A percentile compares a stretch with the other conserved stretches of the same genome.
Evolutionary conservation across 31 red algal genomes (phyloP).

Genomic region (Bonnemaisonia californica): DNA sequence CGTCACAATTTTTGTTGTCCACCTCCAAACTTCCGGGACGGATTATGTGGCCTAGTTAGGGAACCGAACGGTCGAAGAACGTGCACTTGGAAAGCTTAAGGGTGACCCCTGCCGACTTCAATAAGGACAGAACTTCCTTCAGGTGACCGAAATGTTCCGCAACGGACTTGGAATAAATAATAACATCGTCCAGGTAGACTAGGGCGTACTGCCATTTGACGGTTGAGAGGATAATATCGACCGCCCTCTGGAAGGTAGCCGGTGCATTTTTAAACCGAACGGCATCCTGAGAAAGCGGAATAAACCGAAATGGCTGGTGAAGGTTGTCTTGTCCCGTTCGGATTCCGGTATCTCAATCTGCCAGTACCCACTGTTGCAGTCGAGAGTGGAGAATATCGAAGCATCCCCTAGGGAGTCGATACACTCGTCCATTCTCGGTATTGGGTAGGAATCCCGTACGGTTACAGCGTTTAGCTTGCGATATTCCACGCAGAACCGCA

Average conservation of each 20-base stretch:
- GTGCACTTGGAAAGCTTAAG: constrained; percentile 10
- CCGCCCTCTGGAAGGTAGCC: constrained; percentile 32
- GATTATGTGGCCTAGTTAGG: constrained; percentile 10
- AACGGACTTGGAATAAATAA: constrained; percentile 16
- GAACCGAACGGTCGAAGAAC: background rate
- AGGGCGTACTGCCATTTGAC: constrained; percentile 28
- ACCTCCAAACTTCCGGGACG: background rate
- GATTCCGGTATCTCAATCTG: constrained; percentile 22
- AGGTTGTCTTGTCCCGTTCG: background rate
- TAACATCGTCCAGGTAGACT: constrained; percentile 18
- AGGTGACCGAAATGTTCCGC: constrained; percentile 19
- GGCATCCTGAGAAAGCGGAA: constrained; percentile 33
- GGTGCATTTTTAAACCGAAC: constrained; percentile 37
- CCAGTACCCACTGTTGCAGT: constrained; percentile 38
- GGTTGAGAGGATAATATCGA: constrained; percentile 36
- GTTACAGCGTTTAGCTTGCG: constrained; percentile 29
- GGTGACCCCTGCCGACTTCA: constrained; percentile 9
- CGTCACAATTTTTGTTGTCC: too few species aligned
- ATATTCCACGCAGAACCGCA: too few species aligned
- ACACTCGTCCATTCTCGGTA: too few species aligned
- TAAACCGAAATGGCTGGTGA: constrained; percentile 11
- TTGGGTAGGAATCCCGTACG: constrained; percentile 21
- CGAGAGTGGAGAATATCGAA: constrained; percentile 31
- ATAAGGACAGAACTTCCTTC: background rate
- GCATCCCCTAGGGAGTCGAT: too few species aligned